Evolutionary conservation across 495 filamentous ascomycete species (phyloP), one percentile per base, ranked within the genome.

Genomic region (Patellaria atrata): DNA sequence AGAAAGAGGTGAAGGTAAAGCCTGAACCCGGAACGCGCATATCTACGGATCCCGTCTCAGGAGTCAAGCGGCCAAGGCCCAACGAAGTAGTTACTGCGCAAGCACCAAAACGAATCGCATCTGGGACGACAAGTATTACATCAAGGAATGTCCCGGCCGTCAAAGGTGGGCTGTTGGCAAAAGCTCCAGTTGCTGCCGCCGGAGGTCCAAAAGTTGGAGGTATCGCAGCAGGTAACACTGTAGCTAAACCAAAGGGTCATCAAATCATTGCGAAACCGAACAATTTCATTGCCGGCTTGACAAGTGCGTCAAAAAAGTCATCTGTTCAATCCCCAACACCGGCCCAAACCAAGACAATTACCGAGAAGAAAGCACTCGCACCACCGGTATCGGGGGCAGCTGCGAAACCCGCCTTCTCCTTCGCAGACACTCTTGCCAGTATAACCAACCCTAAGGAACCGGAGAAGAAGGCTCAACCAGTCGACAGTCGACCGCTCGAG

Each of bases 401-500:
- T 1, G 53, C 59, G 27, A 58, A 63, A 38, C 48, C 60, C 3
- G 39, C 58, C 9, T 53, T 59, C 33, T 57, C 56, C 0, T 61
- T 75, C 28, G 61, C 64, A 3, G 62, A 54, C 11, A 56, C 53
- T 0, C 56, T 91, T 61, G 75, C 73, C 5, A 71, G 72, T 35
- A 67, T 87, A 17, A 62, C 65, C 21, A 75, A 79, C 47, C 67
- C 69, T 8, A 74, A 72, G 27, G 70, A 78, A 29, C 48, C 70
- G 10, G 64, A 67, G 16, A 61, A 61, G 16, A 53, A 63, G 3
- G 51, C 57, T 1, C 66, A 75, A 35, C 57, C 66, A 6, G 54
- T 59, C 14, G 65, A 74, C 30, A 57, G 67, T 21, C 53, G 59
- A 2, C 63, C 72, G 0, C 70, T 73, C 0, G 84, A 93, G 59